Evolutionary conservation across 1,284 basidiomycete species (phyloP).

Genomic region (Agaricales sp.): DNA sequence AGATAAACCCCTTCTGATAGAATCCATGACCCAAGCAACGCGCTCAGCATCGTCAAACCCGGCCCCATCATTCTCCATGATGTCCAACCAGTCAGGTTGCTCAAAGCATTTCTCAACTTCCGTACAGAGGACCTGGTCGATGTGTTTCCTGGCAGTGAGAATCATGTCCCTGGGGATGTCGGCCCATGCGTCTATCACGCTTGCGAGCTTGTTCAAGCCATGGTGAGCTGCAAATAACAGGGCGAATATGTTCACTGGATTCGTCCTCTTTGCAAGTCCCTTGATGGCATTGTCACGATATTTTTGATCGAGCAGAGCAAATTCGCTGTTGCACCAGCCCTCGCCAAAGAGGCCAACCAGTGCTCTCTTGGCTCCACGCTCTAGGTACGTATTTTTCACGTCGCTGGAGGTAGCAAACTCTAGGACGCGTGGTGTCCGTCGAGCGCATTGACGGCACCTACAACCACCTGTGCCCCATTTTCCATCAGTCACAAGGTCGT

Average conservation of each 20-base stretch:
- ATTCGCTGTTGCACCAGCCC: slow-evolving; percentile 76
- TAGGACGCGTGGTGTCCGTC: slow-evolving; percentile 70
- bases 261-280: slow-evolving; percentile 55
- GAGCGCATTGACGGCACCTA: slow-evolving; percentile 70
- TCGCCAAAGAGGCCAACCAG: slow-evolving; percentile 77
- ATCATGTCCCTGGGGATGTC: slow-evolving; percentile 59
- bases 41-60: slow-evolving; percentile 68
- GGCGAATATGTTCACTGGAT: slow-evolving; percentile 54
- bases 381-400: slow-evolving; percentile 62
- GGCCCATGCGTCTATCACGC: slow-evolving; percentile 56
- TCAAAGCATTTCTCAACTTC: slow-evolving; percentile 57
- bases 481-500: slow-evolving; percentile 58
- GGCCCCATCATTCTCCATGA: slow-evolving; percentile 60
- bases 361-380: slow-evolving; percentile 61
- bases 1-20: slow-evolving; percentile 45
- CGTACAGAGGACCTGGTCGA: slow-evolving; percentile 52
- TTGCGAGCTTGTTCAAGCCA: slow-evolving; percentile 43
- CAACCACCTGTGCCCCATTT: slow-evolving; percentile 74
- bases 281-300: slow-evolving; percentile 60
- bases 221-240: slow-evolving; percentile 60
- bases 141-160: slow-evolving; percentile 39
- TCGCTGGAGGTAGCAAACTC: slow-evolving; percentile 71
- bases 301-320: slow-evolving; percentile 58
- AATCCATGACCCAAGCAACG: slow-evolving; percentile 61
- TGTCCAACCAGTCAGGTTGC: slow-evolving; percentile 50